Percentiles rank a stretch among this genome's conserved stretches.
These are phyloP conservation scores for Gossypium raimondii DNA, from an alignment of 345 rosid genomes.

Conservation along the genomic window DNA sequence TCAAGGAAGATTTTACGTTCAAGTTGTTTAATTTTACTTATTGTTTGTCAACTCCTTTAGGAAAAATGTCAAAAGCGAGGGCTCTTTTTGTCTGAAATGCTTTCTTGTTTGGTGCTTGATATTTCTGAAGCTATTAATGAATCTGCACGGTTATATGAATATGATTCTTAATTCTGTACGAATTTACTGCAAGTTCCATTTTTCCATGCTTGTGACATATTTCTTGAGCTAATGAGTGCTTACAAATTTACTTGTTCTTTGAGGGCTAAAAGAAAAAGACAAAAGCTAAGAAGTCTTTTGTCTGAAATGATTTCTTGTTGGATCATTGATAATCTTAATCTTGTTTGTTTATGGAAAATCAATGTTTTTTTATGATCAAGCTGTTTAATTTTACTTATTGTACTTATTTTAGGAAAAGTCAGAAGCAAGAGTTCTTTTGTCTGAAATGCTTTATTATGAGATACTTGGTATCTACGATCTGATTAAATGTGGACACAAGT, in stretches of 20 bases:
- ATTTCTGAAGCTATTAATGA: neutral
- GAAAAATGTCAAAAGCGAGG: neutral
- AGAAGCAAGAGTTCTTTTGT: neutral
- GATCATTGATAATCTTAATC: neutral
- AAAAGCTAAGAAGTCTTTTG: slow-evolving; percentile 2
- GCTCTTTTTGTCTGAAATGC: slow-evolving; percentile 1
- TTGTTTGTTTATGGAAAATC: neutral
- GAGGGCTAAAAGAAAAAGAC: neutral
- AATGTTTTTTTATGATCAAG: neutral
- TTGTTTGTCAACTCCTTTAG: neutral
- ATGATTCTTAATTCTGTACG: neutral
- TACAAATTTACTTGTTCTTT: neutral
- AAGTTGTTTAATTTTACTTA: slow-evolving; percentile 1
- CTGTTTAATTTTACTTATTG: slow-evolving; percentile 3
- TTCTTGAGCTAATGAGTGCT: no score
- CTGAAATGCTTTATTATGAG: neutral
- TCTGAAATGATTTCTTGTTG: neutral
- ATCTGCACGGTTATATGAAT: neutral
- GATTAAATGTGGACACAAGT: neutral
- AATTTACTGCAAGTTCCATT: no score
- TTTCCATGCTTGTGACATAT: no score
- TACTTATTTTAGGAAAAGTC: neutral
- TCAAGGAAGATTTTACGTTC: neutral
- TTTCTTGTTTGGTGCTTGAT: slow-evolving; percentile 2
- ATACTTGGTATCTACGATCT: neutral